A percentile compares a stretch with the other conserved stretches of the same genome.
phyloP scores from a whole-genome alignment of 169 alveolate genomes.

The Cryptosporidium sp. region DNA sequence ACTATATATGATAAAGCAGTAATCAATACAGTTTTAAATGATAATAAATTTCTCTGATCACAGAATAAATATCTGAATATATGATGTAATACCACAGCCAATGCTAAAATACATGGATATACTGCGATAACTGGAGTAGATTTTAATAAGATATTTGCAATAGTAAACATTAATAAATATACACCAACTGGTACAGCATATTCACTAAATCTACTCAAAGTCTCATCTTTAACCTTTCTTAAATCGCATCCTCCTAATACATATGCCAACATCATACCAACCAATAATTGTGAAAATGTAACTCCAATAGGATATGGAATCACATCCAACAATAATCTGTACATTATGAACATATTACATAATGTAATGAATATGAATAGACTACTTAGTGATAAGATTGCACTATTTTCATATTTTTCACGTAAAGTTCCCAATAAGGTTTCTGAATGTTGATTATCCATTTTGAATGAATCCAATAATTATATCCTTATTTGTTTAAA shows the following conservation, averaged over 20 bases:
- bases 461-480: slow-evolving; percentile 7
- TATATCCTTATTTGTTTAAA: slow-evolving; percentile 3
- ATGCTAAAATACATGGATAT: slow-evolving; percentile 91
- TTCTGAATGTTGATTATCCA: slow-evolving; percentile 44
- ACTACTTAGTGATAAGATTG: slow-evolving; percentile 60
- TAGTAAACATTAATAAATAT: slow-evolving; percentile 89
- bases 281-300: slow-evolving; percentile 94
- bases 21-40: slow-evolving; percentile 90
- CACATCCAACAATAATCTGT: slow-evolving; percentile 89
- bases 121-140: slow-evolving; percentile 92
- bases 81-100: slow-evolving; percentile 93
- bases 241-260: slow-evolving; percentile 91
- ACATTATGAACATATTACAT: slow-evolving; percentile 91
- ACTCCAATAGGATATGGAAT: slow-evolving; percentile 92
- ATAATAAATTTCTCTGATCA: slow-evolving; percentile 92
- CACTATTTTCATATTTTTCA: slow-evolving; percentile 72
- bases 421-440: slow-evolving; percentile 53
- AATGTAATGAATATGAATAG: slow-evolving; percentile 88
- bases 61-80: slow-evolving; percentile 92
- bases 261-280: slow-evolving; percentile 92
- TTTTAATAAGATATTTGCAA: slow-evolving; percentile 89
- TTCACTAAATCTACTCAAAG: slow-evolving; percentile 69
- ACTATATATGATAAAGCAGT: slow-evolving; percentile 88
- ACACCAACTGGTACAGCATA: slow-evolving; percentile 89
- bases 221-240: slow-evolving; percentile 82